Percentiles rank a stretch among this genome's conserved stretches.
These are phyloP conservation scores for Hordeum marinum DNA, from an alignment of 176 grass and related monocot species.

Conservation along the genomic window DNA sequence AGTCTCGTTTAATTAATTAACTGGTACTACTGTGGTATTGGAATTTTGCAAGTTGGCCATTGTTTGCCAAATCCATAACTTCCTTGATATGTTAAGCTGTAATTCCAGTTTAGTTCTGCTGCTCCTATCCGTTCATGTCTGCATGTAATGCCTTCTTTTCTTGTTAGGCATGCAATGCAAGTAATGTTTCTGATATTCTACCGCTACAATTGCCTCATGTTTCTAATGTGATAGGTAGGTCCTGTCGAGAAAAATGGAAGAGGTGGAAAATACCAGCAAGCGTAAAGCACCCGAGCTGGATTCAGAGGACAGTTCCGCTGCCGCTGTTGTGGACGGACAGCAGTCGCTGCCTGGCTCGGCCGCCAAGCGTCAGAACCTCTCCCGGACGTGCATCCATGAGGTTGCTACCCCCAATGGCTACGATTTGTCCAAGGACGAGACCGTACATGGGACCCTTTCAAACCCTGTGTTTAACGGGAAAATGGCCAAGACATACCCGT, in stretches of 20 bases:
- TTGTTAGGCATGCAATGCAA: background rate
- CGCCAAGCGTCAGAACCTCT: slow-evolving; percentile 57
- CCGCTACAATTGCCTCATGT: background rate
- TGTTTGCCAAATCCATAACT: background rate
- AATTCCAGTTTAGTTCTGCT: background rate
- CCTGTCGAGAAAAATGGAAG: slow-evolving; percentile 24
- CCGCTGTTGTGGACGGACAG: background rate
- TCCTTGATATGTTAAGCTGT: background rate
- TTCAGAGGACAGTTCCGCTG: background rate
- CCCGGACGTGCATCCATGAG: slow-evolving; percentile 85
- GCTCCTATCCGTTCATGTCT: background rate
- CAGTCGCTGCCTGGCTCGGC: slow-evolving; percentile 13
- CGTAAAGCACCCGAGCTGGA: slow-evolving; percentile 34
- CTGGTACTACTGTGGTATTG: background rate
- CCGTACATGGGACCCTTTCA: slow-evolving; percentile 58
- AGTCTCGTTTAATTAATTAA: background rate
- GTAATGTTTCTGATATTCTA: background rate
- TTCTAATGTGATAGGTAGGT: background rate
- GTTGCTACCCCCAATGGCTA: slow-evolving; percentile 73
- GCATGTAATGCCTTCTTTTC: background rate
- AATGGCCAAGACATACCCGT: slow-evolving; percentile 95
- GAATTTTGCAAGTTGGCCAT: background rate
- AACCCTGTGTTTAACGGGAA: slow-evolving; percentile 59
- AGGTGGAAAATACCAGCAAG: slow-evolving; percentile 31
- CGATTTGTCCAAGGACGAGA: slow-evolving; percentile 47